phyloP scores from a whole-genome alignment of 345 rosid genomes.

The Boechera retrofracta region DNA sequence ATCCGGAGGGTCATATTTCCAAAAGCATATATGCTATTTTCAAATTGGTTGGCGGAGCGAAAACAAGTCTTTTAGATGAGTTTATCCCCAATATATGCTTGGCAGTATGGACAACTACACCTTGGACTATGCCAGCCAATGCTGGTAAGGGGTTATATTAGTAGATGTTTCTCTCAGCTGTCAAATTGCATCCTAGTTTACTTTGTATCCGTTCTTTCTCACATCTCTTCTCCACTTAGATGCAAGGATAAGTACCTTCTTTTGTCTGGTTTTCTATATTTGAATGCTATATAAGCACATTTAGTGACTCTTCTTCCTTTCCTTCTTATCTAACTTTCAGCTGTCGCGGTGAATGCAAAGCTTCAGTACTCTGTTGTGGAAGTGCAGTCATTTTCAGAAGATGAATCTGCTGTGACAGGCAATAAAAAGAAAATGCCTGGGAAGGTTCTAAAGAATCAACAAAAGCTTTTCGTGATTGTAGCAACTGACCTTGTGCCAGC shows the following conservation, averaged over 20 bases:
- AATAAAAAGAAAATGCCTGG: constrained; percentile 64
- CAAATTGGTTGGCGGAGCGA: constrained; percentile 56
- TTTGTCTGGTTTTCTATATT: background rate
- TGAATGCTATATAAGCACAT: constrained; percentile 14
- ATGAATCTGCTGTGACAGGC: constrained; percentile 49
- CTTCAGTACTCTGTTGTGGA: constrained; percentile 89
- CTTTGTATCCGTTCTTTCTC: constrained; percentile 1
- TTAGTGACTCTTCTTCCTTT: constrained; percentile 26
- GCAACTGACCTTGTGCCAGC: constrained; percentile 86
- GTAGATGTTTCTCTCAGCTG: constrained; percentile 18
- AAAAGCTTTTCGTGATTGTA: constrained; percentile 64
- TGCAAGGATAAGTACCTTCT: background rate
- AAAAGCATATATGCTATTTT: constrained; percentile 88
- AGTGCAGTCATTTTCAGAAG: constrained; percentile 56
- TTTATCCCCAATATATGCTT: constrained; percentile 75
- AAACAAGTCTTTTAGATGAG: constrained; percentile 56
- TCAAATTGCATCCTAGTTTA: constrained; percentile 12
- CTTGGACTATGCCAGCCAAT: constrained; percentile 97
- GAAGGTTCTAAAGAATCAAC: constrained; percentile 65
- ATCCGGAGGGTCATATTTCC: constrained; percentile 95
- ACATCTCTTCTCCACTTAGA: background rate
- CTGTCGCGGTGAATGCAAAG: constrained; percentile 92
- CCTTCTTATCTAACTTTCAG: constrained; percentile 50
- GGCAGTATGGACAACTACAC: constrained; percentile 98
- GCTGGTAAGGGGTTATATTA: constrained; percentile 62